Evolutionary conservation across 2,329 filamentous ascomycete species (phyloP).

Genomic region (Trichoderma hamatum): DNA sequence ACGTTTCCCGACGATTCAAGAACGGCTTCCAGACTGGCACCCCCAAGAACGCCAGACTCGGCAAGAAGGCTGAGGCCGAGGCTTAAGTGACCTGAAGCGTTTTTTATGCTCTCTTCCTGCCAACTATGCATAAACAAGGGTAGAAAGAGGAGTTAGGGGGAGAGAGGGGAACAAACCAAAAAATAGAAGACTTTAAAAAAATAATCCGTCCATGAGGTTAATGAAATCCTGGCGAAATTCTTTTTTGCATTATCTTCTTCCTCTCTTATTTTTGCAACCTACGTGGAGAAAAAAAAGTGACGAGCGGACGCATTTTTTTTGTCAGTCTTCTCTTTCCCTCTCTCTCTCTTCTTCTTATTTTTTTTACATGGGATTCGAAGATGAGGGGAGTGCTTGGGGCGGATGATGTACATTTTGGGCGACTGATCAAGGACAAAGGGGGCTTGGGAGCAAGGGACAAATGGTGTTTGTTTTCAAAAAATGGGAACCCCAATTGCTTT

Average conservation of each 20-base stretch:
- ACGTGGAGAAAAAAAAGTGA: constrained; percentile 8
- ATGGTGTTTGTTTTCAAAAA: constrained; percentile 40
- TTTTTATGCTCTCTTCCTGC: constrained; percentile 17
- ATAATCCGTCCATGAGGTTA: constrained; percentile 22
- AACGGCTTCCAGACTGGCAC: constrained; percentile 95
- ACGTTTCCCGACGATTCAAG: constrained; percentile 89
- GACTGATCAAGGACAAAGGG: constrained; percentile 26
- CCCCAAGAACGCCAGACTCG: constrained; percentile 74
- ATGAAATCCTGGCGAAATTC: constrained; percentile 24
- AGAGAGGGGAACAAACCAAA: constrained; percentile 26
- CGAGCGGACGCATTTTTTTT: constrained; percentile 9
- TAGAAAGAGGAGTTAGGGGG: constrained; percentile 23
- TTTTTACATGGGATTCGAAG: constrained; percentile 15
- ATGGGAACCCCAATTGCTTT: constrained; percentile 28
- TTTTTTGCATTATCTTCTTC: constrained; percentile 8
- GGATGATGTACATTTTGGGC: constrained; percentile 27
- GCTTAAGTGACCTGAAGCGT: constrained; percentile 34
- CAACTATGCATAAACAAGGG: constrained; percentile 29
- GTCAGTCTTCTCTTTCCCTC: neutral
- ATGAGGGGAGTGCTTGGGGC: neutral
- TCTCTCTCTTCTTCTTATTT: neutral
- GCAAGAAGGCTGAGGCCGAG: constrained; percentile 37
- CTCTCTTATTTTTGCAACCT: constrained; percentile 6
- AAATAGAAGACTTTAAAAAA: constrained; percentile 22
- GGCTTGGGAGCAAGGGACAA: constrained; percentile 41